Conservation (phyloP, 2,329 filamentous ascomycete genomes). For the Calonectria pseudoreteaudii region DNA sequence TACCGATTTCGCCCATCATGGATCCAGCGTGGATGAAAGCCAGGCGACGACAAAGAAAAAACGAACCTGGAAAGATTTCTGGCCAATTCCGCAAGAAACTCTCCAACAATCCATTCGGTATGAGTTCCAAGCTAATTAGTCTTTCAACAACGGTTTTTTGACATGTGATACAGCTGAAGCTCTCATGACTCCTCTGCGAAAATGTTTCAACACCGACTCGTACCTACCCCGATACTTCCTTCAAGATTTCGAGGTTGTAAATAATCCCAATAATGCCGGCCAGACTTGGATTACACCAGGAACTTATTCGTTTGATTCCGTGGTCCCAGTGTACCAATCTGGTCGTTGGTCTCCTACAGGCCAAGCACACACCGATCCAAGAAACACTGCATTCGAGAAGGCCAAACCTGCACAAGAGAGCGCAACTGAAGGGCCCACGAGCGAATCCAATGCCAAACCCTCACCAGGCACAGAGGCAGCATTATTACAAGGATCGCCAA, state of each 20-base stretch:
- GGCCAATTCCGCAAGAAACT: slow-evolving; percentile 69
- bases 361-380: slow-evolving; percentile 2
- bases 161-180: slow-evolving; percentile 62
- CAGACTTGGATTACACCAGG: slow-evolving; percentile 69
- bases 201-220: slow-evolving; percentile 61
- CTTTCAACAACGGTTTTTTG: neutral
- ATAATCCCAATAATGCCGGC: slow-evolving; percentile 63
- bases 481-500: neutral
- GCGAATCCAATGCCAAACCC: neutral
- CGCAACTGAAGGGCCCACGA: neutral
- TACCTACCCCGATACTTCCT: slow-evolving; percentile 72
- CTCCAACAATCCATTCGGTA: slow-evolving; percentile 74
- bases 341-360: slow-evolving; percentile 7
- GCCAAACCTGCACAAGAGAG: neutral
- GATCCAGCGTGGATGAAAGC: slow-evolving; percentile 62
- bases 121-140: slow-evolving; percentile 5
- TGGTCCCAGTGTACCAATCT: slow-evolving; percentile 33
- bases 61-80: slow-evolving; percentile 44
- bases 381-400: neutral
- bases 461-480: neutral
- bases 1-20: slow-evolving; percentile 68
- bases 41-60: slow-evolving; percentile 56
- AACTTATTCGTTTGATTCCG: slow-evolving; percentile 47
- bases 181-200: slow-evolving; percentile 70
- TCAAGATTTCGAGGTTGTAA: slow-evolving; percentile 68